Evolutionary conservation across 129 eudicot species (phyloP), one percentile per base, ranked within the genome.

Genomic region (Arctium minus): DNA sequence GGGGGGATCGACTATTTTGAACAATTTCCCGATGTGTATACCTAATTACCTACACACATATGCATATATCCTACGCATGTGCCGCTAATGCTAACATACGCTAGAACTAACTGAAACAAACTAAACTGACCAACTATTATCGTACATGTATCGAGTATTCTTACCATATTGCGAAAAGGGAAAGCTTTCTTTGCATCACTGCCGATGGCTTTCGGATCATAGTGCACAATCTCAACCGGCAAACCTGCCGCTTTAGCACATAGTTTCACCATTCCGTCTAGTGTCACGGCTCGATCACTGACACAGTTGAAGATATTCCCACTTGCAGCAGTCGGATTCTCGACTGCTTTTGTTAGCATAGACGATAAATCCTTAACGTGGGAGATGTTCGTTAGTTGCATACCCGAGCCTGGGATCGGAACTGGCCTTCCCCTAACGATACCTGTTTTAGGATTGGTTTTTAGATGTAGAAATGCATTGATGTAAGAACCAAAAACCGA

Each of bases 141-240:
- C 1, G 27, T 56, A 56, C 65, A 40, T 11, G 68, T 33, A 82
- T 32, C 7, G 22, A 30, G 80, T 29, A 38, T 17, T 78, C 85
- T 8, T 90, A 96, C 99, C 99, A 93, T 93, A 81, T 89, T 96
- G 12, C 99, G 96, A 84, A 96, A 96, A 30, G 99, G 99, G 85
- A 96, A 96, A 46, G 99, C 99, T 88, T 92, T 96, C 90, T 92
- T 96, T 72, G 98, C 97, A 86, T 93, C 98, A 50, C 88, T 73
- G 13, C 99, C 97, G 6, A 96, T 78, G 76, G 88, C 79, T 79
- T 93, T 93, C 6, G 98, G 99, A 81, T 96, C 98, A 77, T 93
- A 96, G 84, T 96, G 98, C 79, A 96, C 88, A 70, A 96, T 96
- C 48, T 93, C 97, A 6, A 93, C 94, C 0, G 97, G 91, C 32